Conservation (phyloP, 495 filamentous ascomycete genomes). For the Aspergillus nidulans region DNA sequence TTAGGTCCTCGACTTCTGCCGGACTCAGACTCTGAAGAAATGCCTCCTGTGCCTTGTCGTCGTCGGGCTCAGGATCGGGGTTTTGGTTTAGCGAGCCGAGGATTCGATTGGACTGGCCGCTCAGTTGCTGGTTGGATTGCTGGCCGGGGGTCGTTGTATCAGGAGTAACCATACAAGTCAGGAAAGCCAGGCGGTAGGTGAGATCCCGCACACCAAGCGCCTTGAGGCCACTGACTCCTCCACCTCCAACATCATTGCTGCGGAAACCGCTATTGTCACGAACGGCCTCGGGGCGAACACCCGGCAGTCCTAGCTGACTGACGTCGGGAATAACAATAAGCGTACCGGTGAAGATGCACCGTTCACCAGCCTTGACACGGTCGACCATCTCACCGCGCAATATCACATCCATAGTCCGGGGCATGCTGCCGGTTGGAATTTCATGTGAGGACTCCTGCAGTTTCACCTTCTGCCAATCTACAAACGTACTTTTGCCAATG, state of each 20-base stretch:
- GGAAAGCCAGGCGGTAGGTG: slow-evolving; percentile 95
- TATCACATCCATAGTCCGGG: slow-evolving; percentile 95
- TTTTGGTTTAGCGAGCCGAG: slow-evolving; percentile 75
- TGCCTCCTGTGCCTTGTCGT: slow-evolving; percentile 82
- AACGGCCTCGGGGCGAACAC: slow-evolving; percentile 77
- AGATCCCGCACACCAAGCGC: slow-evolving; percentile 90
- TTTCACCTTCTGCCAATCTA: slow-evolving; percentile 98
- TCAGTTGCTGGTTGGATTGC: slow-evolving; percentile 59
- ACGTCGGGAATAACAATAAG: slow-evolving; percentile 97
- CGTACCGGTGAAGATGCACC: slow-evolving; percentile 94
- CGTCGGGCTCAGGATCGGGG: slow-evolving; percentile 59
- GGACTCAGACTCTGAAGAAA: slow-evolving; percentile 78
- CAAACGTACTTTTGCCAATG: slow-evolving; percentile 94
- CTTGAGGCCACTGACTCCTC: slow-evolving; percentile 83
- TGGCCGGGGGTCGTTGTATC: slow-evolving; percentile 77
- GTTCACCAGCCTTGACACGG: slow-evolving; percentile 93
- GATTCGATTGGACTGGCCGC: slow-evolving; percentile 71
- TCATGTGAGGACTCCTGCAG: slow-evolving; percentile 97
- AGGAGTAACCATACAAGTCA: slow-evolving; percentile 94
- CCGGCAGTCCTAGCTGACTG: slow-evolving; percentile 88
- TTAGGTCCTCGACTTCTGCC: slow-evolving; percentile 84
- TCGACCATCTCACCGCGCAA: slow-evolving; percentile 98
- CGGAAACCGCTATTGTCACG: slow-evolving; percentile 75
- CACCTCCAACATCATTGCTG: slow-evolving; percentile 72
- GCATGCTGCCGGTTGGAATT: slow-evolving; percentile 98